Evolutionary conservation across 148 eudicot genomes (phyloP).

Genomic region (Vaccinium myrtillus): DNA sequence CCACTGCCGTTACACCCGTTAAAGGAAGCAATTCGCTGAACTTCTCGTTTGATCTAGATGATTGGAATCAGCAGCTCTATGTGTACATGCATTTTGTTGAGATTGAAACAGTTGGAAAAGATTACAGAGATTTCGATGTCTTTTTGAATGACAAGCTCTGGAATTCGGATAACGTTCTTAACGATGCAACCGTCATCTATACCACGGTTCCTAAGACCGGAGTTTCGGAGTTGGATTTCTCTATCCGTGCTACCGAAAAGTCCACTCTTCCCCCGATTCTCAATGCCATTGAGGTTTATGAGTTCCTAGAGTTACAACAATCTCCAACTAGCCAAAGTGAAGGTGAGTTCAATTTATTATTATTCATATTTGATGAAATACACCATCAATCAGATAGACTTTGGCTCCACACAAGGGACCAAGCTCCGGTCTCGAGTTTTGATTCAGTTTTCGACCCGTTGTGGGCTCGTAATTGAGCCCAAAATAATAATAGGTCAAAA

Average conservation of each 20-base stretch:
- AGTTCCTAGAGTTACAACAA: slow-evolving; percentile 2
- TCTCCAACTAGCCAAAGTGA: slow-evolving; percentile 14
- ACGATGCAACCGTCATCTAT: too few species aligned
- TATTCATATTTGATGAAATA: too few species aligned
- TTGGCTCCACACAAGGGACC: too few species aligned
- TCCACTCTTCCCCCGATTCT: slow-evolving; percentile 36
- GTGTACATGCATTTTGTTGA: slow-evolving; percentile 44
- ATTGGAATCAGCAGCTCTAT: slow-evolving; percentile 7
- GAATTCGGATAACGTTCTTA: too few species aligned
- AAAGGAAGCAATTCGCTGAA: not conserved
- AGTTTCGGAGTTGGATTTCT: not conserved
- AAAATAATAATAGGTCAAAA: too few species aligned
- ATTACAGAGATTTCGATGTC: slow-evolving; percentile 33
- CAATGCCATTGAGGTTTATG: slow-evolving; percentile 29
- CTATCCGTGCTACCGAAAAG: not conserved
- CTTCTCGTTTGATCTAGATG: not conserved
- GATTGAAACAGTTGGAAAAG: slow-evolving; percentile 17
- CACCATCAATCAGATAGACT: not conserved
- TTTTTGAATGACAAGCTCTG: slow-evolving; percentile 12
- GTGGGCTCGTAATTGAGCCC: too few species aligned
- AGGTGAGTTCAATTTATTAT: not conserved
- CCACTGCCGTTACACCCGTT: slow-evolving; percentile 9
- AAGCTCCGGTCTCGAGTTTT: too few species aligned
- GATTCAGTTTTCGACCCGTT: too few species aligned
- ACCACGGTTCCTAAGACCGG: not conserved